Conservation (phyloP, 129 eudicot species). For the Pittosporum tobira region DNA sequence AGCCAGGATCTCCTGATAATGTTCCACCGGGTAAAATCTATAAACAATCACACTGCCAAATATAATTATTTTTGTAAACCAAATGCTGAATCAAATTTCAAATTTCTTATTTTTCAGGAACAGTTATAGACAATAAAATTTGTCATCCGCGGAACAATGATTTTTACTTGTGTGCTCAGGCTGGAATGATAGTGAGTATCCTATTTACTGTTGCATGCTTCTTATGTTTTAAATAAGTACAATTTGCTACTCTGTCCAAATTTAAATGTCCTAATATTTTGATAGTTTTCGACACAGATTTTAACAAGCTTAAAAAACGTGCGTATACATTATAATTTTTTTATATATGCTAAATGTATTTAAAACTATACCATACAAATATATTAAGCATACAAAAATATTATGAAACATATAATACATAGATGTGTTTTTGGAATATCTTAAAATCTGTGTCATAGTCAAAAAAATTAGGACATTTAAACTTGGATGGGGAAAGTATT, state of each 20-base stretch:
- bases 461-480: no score
- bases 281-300: no score
- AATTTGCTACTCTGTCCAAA: background rate
- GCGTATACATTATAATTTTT: no score
- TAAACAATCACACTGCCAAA: background rate
- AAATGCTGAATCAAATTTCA: background rate
- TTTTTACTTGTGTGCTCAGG: slow-evolving; percentile 66
- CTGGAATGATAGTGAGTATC: slow-evolving; percentile 70
- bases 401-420: no score
- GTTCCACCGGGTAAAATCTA: slow-evolving; percentile 57
- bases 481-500: no score
- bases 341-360: no score
- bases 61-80: background rate
- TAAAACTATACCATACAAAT: no score
- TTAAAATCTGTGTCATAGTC: no score
- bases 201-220: background rate
- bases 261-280: background rate
- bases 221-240: background rate
- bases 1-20: slow-evolving; percentile 53
- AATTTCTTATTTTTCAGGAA: slow-evolving; percentile 31
- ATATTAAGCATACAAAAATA: no score
- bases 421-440: no score
- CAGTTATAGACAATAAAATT: slow-evolving; percentile 60
- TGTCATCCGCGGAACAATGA: slow-evolving; percentile 68
- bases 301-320: no score